These are phyloP conservation scores for Penicillium sp. DNA, from an alignment of 2,329 filamentous ascomycete genomes.

Conservation along the genomic window DNA sequence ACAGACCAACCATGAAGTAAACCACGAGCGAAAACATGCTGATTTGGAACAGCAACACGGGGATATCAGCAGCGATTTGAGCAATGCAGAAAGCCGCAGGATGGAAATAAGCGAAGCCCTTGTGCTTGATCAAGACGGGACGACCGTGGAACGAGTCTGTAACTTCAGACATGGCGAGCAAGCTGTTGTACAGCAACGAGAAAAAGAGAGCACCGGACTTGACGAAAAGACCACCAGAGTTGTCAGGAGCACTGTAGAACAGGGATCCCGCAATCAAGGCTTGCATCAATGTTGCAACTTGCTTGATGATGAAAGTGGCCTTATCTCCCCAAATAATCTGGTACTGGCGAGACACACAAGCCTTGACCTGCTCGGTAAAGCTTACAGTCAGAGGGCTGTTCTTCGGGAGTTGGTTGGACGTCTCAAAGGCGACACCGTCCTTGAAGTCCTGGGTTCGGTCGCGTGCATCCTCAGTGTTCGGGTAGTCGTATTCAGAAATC, in stretches of 20 bases:
- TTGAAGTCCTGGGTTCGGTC: conserved; percentile 55
- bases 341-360: conserved; percentile 60
- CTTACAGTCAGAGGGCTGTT: conserved; percentile 57
- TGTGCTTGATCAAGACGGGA: conserved; percentile 60
- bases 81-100: conserved; percentile 48
- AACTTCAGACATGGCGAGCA: conserved; percentile 66
- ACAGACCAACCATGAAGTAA: conserved; percentile 64
- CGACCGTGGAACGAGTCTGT: conserved; percentile 61
- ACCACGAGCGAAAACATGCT: conserved; percentile 57
- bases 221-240: conserved; percentile 60
- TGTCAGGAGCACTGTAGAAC: conserved; percentile 63
- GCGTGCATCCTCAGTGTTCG: conserved; percentile 49
- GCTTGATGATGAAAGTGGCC: conserved; percentile 62
- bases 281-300: conserved; percentile 56
- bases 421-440: conserved; percentile 54
- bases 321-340: conserved; percentile 66
- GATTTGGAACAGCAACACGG: conserved; percentile 60
- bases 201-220: conserved; percentile 66
- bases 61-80: conserved; percentile 51
- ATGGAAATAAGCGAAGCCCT: conserved; percentile 57
- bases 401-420: conserved; percentile 53
- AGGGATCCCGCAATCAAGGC: conserved; percentile 64
- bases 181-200: conserved; percentile 59
- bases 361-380: conserved; percentile 56
- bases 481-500: conserved; percentile 58